Evolutionary conservation across 768 basidiomycete genomes (phyloP).

Genomic region (Kwoniella sp.): DNA sequence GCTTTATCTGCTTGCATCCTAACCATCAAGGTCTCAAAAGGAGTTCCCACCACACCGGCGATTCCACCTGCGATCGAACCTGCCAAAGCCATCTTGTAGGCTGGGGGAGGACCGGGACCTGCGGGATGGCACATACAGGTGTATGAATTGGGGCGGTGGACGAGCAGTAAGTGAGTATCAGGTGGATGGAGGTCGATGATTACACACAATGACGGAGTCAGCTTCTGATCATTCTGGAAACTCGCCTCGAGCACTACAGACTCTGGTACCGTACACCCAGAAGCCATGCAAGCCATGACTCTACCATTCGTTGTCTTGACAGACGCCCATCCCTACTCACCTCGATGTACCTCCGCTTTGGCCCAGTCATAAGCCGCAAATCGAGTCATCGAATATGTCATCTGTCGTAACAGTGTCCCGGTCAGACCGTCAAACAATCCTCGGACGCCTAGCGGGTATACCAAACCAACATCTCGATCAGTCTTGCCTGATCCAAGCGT

Average conservation of each 20-base stretch:
- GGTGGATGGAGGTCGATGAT: no score
- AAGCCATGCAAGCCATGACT: no score
- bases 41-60: conserved; percentile 85
- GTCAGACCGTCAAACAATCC: conserved; percentile 84
- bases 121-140: background rate
- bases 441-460: conserved; percentile 52
- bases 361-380: conserved; percentile 93
- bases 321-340: conserved; percentile 46
- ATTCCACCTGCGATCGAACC: conserved; percentile 87
- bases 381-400: conserved; percentile 88
- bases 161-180: background rate
- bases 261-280: no score
- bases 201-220: no score
- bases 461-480: background rate
- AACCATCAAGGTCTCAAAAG: conserved; percentile 63
- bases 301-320: no score
- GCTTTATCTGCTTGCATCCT: conserved; percentile 89
- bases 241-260: no score
- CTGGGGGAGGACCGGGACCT: conserved; percentile 60
- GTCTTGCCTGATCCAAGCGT: background rate
- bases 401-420: conserved; percentile 87
- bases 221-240: no score
- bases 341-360: conserved; percentile 76
- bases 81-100: conserved; percentile 77
- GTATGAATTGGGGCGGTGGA: conserved; percentile 10